Conservation (phyloP, 108 stramenopile genomes). For the Asterionellopsis glacialis region DNA sequence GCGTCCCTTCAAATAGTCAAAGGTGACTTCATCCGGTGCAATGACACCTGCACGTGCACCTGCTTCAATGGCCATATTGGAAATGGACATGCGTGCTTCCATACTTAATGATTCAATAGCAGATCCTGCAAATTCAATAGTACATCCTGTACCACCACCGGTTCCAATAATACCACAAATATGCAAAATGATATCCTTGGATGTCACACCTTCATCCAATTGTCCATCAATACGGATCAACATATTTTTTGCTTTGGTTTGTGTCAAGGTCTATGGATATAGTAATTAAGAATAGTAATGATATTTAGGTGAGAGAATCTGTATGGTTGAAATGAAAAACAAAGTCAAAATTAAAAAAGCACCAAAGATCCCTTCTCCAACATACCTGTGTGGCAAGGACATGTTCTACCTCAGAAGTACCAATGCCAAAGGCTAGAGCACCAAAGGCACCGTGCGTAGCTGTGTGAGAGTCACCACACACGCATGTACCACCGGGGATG, state of each 20-base stretch:
- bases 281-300: neutral
- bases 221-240: slow-evolving; percentile 82
- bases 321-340: neutral
- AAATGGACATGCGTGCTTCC: slow-evolving; percentile 92
- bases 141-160: slow-evolving; percentile 94
- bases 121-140: slow-evolving; percentile 91
- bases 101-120: slow-evolving; percentile 75
- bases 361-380: slow-evolving; percentile 4
- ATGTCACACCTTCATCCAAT: slow-evolving; percentile 78
- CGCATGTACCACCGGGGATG: slow-evolving; percentile 84
- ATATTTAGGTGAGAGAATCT: neutral
- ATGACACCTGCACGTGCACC: slow-evolving; percentile 93
- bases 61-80: slow-evolving; percentile 96
- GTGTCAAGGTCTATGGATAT: slow-evolving; percentile 80
- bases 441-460: slow-evolving; percentile 96
- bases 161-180: slow-evolving; percentile 91
- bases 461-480: slow-evolving; percentile 94
- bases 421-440: slow-evolving; percentile 93
- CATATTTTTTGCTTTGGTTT: slow-evolving; percentile 91
- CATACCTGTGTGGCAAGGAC: slow-evolving; percentile 89
- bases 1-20: slow-evolving; percentile 87
- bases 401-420: slow-evolving; percentile 94
- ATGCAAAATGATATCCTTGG: slow-evolving; percentile 93
- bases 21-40: slow-evolving; percentile 88
- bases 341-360: neutral